These are phyloP conservation scores for Pythium plurisporium DNA, from an alignment of 352 stramenopile genomes.

Conservation along the genomic window DNA sequence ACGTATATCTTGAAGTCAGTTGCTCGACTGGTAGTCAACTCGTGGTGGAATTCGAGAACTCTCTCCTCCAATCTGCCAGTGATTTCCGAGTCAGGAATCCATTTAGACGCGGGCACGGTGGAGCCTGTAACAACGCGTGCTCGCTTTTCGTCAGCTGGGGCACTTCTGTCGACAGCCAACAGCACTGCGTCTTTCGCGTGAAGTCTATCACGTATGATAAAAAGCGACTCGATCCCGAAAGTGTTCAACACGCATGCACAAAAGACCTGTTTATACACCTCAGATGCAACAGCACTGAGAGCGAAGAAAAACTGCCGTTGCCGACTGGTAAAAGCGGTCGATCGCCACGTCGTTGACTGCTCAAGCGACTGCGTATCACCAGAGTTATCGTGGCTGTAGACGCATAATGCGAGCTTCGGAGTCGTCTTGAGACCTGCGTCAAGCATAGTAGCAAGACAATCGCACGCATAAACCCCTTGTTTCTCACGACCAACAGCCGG, in stretches of 20 bases:
- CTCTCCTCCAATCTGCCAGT: constrained; percentile 31
- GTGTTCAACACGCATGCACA: constrained; percentile 51
- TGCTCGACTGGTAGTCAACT: background rate
- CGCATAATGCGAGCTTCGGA: constrained; percentile 43
- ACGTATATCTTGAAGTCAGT: constrained; percentile 8
- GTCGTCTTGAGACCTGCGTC: constrained; percentile 23
- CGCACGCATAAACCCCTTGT: constrained; percentile 43
- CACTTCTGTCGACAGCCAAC: constrained; percentile 15
- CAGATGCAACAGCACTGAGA: constrained; percentile 38
- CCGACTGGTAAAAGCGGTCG: constrained; percentile 33
- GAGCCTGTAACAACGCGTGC: background rate
- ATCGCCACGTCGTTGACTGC: background rate
- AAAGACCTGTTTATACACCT: constrained; percentile 53
- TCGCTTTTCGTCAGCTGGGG: background rate
- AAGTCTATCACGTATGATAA: constrained; percentile 40
- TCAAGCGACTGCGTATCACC: background rate
- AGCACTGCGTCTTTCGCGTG: constrained; percentile 43
- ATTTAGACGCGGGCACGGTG: constrained; percentile 28
- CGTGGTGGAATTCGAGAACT: constrained; percentile 28
- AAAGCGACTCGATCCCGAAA: constrained; percentile 36
- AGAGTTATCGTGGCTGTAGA: constrained; percentile 45
- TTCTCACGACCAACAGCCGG: constrained; percentile 49
- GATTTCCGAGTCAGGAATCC: constrained; percentile 8
- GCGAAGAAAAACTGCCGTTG: constrained; percentile 59
- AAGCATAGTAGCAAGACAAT: constrained; percentile 62